phyloP scores from a whole-genome alignment of 768 basidiomycete species.

The Mrakia hoshinonis region DNA sequence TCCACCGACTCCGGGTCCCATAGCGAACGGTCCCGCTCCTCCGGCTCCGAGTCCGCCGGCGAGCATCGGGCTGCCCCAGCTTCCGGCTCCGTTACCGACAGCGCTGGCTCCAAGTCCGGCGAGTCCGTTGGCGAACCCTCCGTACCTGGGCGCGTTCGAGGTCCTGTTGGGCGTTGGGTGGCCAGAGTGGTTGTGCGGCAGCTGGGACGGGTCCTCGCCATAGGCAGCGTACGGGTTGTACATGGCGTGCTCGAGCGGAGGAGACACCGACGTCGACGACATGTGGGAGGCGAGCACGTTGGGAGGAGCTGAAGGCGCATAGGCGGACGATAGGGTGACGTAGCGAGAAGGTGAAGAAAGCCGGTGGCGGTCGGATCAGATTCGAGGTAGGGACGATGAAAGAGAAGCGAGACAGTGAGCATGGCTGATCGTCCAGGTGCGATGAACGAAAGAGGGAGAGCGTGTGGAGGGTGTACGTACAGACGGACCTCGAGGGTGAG shows the following conservation, averaged over 20 bases:
- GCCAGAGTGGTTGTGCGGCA: slow-evolving; percentile 5
- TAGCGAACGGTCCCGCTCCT: slow-evolving; percentile 22
- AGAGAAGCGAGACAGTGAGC: slow-evolving; percentile 2
- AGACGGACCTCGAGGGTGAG: slow-evolving; percentile 6
- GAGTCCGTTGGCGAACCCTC: slow-evolving; percentile 16
- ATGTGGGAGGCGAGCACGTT: slow-evolving; percentile 14
- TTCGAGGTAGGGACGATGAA: slow-evolving; percentile 3
- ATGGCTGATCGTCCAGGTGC: background rate
- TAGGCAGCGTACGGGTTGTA: slow-evolving; percentile 17
- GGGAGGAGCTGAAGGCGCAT: slow-evolving; percentile 39
- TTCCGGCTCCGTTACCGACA: slow-evolving; percentile 14
- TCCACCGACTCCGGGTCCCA: slow-evolving; percentile 25
- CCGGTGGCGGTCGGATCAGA: slow-evolving; percentile 23
- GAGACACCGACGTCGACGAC: slow-evolving; percentile 17
- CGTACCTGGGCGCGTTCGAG: slow-evolving; percentile 9
- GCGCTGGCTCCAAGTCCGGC: slow-evolving; percentile 9
- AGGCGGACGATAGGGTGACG: no score
- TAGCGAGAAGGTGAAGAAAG: background rate
- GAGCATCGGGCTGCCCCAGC: slow-evolving; percentile 3
- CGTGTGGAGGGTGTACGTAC: background rate
- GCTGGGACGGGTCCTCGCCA: background rate
- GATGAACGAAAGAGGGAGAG: background rate
- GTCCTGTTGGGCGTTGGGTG: slow-evolving; percentile 9
- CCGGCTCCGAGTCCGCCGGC: slow-evolving; percentile 22
- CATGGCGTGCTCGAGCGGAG: slow-evolving; percentile 19